Evolutionary conservation across 345 rosid species (phyloP).

Genomic region (Clarkia xantiana): DNA sequence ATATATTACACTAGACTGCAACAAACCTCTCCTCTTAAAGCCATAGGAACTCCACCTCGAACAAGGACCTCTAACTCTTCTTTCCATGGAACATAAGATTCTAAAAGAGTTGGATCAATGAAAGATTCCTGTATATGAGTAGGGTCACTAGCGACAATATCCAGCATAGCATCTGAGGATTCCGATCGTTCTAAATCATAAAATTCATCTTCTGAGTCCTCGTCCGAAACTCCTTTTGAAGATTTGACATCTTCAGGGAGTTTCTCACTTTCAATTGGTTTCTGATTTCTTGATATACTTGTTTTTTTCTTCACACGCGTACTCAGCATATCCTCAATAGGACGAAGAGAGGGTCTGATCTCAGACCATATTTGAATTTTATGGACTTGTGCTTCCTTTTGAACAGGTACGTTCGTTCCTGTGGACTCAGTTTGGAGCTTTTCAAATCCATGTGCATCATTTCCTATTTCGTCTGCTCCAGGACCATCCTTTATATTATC

Average conservation of each 20-base stretch:
- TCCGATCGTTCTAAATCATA: slow-evolving; percentile 94
- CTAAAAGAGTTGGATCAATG: slow-evolving; percentile 22
- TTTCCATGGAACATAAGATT: slow-evolving; percentile 61
- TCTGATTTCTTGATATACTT: slow-evolving; percentile 27
- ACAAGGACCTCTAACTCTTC: slow-evolving; percentile 96
- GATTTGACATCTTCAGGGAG: slow-evolving; percentile 44
- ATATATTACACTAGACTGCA: neutral
- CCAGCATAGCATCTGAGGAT: slow-evolving; percentile 29
- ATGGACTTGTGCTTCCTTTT: slow-evolving; percentile 30
- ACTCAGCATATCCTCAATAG: slow-evolving; percentile 81
- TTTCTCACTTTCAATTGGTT: slow-evolving; percentile 33
- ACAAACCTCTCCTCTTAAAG: slow-evolving; percentile 91
- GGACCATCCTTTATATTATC: slow-evolving; percentile 21
- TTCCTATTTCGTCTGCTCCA: slow-evolving; percentile 21
- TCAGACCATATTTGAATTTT: slow-evolving; percentile 64
- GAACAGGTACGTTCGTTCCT: slow-evolving; percentile 20
- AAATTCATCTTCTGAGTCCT: slow-evolving; percentile 95
- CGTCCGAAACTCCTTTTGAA: slow-evolving; percentile 58
- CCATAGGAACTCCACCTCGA: slow-evolving; percentile 98
- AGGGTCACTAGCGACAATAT: slow-evolving; percentile 44
- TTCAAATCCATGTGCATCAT: slow-evolving; percentile 26
- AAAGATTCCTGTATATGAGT: slow-evolving; percentile 22
- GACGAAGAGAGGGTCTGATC: slow-evolving; percentile 67
- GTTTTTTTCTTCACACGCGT: slow-evolving; percentile 56
- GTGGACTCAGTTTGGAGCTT: slow-evolving; percentile 18